Base-by-base conservation (phyloP, 2,329 filamentous ascomycete species). In the Fusarium secorum region DNA sequence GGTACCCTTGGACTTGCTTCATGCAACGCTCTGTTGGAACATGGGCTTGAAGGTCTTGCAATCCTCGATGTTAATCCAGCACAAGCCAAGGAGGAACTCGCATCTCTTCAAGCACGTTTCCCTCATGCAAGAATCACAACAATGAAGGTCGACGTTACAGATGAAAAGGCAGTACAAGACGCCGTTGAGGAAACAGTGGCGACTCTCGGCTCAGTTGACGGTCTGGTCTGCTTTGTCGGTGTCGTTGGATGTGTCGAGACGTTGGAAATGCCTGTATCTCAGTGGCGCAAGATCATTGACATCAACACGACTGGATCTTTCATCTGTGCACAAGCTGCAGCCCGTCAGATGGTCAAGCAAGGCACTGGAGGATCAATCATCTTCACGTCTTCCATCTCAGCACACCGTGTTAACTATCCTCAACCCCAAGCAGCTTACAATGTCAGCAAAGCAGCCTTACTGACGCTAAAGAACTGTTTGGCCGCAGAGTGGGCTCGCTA, bases 401-500 rank as follows among this genome's bases (percentile, higher is more conserved):
- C 48, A 5, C 48, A 52, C 18, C 48, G 48, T 0, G 48, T 38
- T 8, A 52, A 52, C 14, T 52, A 52, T 13, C 48, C 48, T 3
- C 48, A 52, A 3, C 48, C 48, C 18, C 48, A 52, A 26, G 32
- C 48, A 2, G 48, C 48, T 26, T 52, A 52, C 13, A 52, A 52
- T 35, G 48, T 52, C 4, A 52, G 48, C 10, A 52, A 52, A 4
- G 32, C 48, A n/a, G 48, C 32, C 4, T 38, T 52, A 3, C 9
- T 52, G 18, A 26, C 32, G 2, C 32, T 52, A 2, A 52, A 38
- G 22, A 52, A 52, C 13, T 52, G 48, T 11, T 22, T 52, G 18
- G 48, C 48, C 8, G 48, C 48, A 10, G 48, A 52, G 22, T 52
- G 48, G 48, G 48, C 48, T 26, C 48, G 48, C 2, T 52, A 52